These are phyloP conservation scores for Wallemia mellicola DNA, from an alignment of 1,284 basidiomycete genomes.

Conservation along the genomic window DNA sequence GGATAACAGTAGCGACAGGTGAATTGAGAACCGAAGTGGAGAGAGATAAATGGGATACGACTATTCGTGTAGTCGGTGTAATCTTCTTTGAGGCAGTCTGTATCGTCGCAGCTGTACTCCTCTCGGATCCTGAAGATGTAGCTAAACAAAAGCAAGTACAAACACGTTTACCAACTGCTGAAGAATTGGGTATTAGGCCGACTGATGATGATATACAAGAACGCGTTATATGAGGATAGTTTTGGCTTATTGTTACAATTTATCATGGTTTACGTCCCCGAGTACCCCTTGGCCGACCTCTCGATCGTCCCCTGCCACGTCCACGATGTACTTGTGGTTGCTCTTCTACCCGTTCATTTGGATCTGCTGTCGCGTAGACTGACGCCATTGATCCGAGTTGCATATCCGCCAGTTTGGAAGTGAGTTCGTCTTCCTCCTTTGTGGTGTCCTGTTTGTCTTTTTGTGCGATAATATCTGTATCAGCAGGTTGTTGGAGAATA, in stretches of 20 bases:
- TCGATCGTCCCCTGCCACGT: neutral
- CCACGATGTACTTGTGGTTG: too few species aligned
- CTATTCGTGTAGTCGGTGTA: slow-evolving; percentile 41
- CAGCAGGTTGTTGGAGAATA: too few species aligned
- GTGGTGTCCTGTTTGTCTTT: neutral
- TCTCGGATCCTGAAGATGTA: neutral
- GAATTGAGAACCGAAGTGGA: slow-evolving; percentile 65
- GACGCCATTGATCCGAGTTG: neutral
- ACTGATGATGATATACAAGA: neutral
- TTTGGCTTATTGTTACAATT: neutral
- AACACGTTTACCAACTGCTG: neutral
- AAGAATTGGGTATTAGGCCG: neutral
- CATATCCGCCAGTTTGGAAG: neutral
- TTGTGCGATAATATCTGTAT: too few species aligned
- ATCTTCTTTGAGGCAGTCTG: neutral
- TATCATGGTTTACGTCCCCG: neutral
- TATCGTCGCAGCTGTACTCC: neutral
- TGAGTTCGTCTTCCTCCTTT: neutral
- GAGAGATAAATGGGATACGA: slow-evolving; percentile 70
- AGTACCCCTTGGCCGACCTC: too few species aligned
- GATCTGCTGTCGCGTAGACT: neutral
- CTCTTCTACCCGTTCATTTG: too few species aligned
- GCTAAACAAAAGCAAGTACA: neutral
- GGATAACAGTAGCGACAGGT: slow-evolving; percentile 49
- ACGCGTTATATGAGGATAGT: neutral